A percentile compares a stretch with the other conserved stretches of the same genome.
Evolutionary conservation across 106 monocot genomes (phyloP).

Genomic region (Phalaenopsis equestris): DNA sequence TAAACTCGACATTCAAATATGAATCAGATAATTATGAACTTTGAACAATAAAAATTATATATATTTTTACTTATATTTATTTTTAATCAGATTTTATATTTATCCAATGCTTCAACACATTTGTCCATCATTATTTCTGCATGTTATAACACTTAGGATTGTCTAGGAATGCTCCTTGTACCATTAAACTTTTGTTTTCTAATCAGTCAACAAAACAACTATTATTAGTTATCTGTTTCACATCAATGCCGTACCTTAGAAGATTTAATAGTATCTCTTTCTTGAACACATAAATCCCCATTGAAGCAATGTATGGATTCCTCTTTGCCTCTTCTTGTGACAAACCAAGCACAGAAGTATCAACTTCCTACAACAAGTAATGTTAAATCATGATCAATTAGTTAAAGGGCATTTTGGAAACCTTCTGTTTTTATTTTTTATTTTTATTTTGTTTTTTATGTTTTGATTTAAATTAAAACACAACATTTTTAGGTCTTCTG

Average conservation of each 20-base stretch:
- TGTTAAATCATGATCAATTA: not conserved
- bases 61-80: too few species aligned
- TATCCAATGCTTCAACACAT: not conserved
- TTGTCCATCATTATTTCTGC: not conserved
- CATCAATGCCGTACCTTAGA: conserved; percentile 48
- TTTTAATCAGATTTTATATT: too few species aligned
- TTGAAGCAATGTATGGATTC: conserved; percentile 94
- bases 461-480: too few species aligned
- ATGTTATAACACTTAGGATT: not conserved
- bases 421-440: too few species aligned
- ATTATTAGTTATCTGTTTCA: not conserved
- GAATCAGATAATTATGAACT: too few species aligned
- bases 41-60: too few species aligned
- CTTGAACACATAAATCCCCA: conserved; percentile 96
- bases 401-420: not conserved
- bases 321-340: conserved; percentile 65
- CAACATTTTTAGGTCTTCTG: too few species aligned
- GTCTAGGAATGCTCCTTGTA: not conserved
- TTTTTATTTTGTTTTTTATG: too few species aligned
- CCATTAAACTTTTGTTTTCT: not conserved
- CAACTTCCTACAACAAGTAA: conserved; percentile 52
- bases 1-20: too few species aligned
- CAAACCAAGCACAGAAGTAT: conserved; percentile 75
- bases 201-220: not conserved
- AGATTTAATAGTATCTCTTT: conserved; percentile 90